Conservation (phyloP, 768 basidiomycete species). For the Pleurotus citrinopileatus region DNA sequence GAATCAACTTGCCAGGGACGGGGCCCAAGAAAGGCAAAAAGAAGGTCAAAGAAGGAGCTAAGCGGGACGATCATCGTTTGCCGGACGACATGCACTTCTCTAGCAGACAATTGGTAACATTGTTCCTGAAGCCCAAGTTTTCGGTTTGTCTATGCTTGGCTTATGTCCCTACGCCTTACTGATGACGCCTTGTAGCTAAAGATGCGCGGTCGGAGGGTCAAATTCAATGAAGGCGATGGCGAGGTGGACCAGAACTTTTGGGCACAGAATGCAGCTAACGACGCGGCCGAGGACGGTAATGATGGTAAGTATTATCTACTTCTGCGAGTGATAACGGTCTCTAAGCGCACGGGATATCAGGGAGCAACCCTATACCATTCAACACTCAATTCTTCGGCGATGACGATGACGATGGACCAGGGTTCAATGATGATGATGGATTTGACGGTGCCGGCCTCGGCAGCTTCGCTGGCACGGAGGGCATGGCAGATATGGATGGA, state of each 20-base stretch:
- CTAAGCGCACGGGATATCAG: constrained; percentile 10
- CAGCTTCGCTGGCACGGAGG: constrained; percentile 13
- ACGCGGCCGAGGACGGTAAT: constrained; percentile 62
- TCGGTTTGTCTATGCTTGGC: constrained; percentile 58
- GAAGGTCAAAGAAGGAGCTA: constrained; percentile 60
- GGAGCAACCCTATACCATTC: constrained; percentile 65
- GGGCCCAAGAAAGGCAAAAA: constrained; percentile 42
- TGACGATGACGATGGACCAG: constrained; percentile 78
- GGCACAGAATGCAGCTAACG: constrained; percentile 90
- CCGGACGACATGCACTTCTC: constrained; percentile 99
- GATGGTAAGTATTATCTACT: constrained; percentile 46
- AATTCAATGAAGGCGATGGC: constrained; percentile 65
- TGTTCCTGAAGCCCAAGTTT: constrained; percentile 97
- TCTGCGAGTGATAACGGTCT: too few species aligned
- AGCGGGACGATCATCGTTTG: constrained; percentile 65
- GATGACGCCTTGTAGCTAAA: constrained; percentile 55
- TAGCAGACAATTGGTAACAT: constrained; percentile 80
- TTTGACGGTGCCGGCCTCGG: constrained; percentile 42
- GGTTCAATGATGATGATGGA: constrained; percentile 60
- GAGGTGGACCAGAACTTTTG: constrained; percentile 97
- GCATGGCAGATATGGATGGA: constrained; percentile 48
- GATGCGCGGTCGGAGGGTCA: constrained; percentile 76
- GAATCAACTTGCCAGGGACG: constrained; percentile 66
- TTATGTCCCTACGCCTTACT: constrained; percentile 2
- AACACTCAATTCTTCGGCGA: constrained; percentile 98